Conservation (phyloP, 768 basidiomycete genomes). For the Russula vinacea region DNA sequence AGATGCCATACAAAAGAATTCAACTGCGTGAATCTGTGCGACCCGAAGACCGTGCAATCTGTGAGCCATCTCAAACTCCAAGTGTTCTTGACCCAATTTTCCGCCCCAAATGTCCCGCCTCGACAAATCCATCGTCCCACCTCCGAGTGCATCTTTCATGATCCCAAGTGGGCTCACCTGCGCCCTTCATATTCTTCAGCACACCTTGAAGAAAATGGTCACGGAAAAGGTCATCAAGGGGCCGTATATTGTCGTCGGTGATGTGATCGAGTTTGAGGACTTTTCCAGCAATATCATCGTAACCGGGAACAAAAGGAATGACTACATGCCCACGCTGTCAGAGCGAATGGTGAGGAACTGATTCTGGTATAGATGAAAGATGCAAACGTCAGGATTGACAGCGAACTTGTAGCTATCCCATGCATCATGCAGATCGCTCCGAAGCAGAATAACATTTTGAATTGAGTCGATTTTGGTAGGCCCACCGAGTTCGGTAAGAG, state of each 20-base stretch:
- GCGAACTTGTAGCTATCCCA: neutral
- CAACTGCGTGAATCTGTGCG: neutral
- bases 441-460: neutral
- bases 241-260: neutral
- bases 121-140: neutral
- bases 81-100: neutral
- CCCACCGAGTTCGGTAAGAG: neutral
- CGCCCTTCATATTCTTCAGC: constrained; percentile 16
- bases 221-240: neutral
- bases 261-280: constrained; percentile 5
- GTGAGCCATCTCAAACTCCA: neutral
- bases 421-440: neutral
- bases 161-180: neutral
- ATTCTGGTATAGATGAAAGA: neutral
- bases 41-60: neutral
- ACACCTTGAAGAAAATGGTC: constrained; percentile 10
- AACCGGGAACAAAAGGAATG: neutral
- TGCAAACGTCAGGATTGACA: neutral
- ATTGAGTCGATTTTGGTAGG: neutral
- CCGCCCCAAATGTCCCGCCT: neutral
- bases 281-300: constrained; percentile 9
- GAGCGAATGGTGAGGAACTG: neutral
- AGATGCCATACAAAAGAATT: neutral
- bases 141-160: constrained; percentile 5
- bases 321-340: constrained; percentile 4